Conservation (phyloP, 306 rosid genomes). For the Psophocarpus tetragonolobus region DNA sequence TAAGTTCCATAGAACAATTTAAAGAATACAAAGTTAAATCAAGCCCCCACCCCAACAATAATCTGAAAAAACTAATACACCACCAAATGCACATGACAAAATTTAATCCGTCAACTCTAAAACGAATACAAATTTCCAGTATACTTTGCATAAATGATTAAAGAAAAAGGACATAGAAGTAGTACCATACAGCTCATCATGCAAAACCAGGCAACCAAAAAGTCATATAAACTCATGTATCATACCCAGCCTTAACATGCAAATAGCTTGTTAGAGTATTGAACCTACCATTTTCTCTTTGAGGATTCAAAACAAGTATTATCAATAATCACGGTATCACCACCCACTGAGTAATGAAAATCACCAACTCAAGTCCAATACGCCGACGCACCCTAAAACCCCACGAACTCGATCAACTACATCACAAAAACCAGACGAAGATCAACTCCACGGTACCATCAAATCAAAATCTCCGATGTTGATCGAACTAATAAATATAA, state of each 20-base stretch:
- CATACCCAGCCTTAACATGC: constrained; percentile 23
- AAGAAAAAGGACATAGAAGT: not conserved
- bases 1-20: not conserved
- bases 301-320: not conserved
- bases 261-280: not conserved
- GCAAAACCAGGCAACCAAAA: not conserved
- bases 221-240: not conserved
- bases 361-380: not conserved
- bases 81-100: not conserved
- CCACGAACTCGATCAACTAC: constrained; percentile 27
- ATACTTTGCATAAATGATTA: constrained; percentile 8
- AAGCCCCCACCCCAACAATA: not conserved
- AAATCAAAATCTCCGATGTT: not conserved
- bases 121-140: constrained; percentile 15
- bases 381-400: constrained; percentile 6
- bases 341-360: constrained; percentile 26
- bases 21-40: not conserved
- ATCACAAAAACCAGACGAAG: not conserved
- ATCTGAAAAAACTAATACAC: not conserved
- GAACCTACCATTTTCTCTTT: constrained; percentile 30
- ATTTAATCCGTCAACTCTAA: not conserved
- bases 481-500: constrained; percentile 20
- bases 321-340: not conserved
- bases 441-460: not conserved
- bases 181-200: not conserved